These are phyloP conservation scores for Stropharia rugosoannulata DNA, from an alignment of 768 basidiomycete genomes.

Conservation along the genomic window DNA sequence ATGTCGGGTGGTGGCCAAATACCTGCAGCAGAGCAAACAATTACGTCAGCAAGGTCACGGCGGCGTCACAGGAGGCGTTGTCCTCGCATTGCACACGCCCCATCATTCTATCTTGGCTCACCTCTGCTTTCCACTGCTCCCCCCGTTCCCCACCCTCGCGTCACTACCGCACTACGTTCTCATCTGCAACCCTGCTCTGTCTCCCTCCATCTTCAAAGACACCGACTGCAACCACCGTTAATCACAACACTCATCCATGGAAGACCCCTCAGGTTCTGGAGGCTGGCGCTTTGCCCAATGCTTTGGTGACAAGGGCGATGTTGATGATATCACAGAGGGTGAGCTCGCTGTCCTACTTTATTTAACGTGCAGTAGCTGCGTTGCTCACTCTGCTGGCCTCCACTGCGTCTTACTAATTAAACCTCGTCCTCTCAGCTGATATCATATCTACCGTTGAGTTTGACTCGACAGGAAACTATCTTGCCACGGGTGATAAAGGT, in stretches of 20 bases:
- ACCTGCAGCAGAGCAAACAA: constrained; percentile 13
- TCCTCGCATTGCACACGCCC: constrained; percentile 29
- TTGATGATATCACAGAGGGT: constrained; percentile 99
- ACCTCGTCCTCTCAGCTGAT: constrained; percentile 68
- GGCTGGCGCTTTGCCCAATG: constrained; percentile 99
- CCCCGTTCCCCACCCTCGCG: constrained; percentile 4
- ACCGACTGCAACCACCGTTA: constrained; percentile 14
- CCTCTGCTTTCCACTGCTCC: constrained; percentile 11
- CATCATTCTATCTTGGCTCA: constrained; percentile 24
- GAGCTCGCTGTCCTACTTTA: constrained; percentile 19
- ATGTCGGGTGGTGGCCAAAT: constrained; percentile 34
- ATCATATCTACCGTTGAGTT: constrained; percentile 99
- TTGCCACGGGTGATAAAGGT: constrained; percentile 99
- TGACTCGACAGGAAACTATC: constrained; percentile 98
- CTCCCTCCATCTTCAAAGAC: constrained; percentile 4
- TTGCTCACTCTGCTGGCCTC: constrained; percentile 6
- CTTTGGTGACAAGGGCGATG: constrained; percentile 99
- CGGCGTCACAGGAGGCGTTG: constrained; percentile 22
- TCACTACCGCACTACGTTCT: not conserved
- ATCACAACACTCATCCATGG: constrained; percentile 48
- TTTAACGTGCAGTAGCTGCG: constrained; percentile 1
- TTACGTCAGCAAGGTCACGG: constrained; percentile 27
- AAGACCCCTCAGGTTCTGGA: constrained; percentile 82
- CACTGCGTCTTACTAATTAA: constrained; percentile 19
- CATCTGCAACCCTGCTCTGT: not conserved